These are phyloP conservation scores for Eimeria necatrix DNA, from an alignment of 169 alveolate genomes.

Conservation along the genomic window DNA sequence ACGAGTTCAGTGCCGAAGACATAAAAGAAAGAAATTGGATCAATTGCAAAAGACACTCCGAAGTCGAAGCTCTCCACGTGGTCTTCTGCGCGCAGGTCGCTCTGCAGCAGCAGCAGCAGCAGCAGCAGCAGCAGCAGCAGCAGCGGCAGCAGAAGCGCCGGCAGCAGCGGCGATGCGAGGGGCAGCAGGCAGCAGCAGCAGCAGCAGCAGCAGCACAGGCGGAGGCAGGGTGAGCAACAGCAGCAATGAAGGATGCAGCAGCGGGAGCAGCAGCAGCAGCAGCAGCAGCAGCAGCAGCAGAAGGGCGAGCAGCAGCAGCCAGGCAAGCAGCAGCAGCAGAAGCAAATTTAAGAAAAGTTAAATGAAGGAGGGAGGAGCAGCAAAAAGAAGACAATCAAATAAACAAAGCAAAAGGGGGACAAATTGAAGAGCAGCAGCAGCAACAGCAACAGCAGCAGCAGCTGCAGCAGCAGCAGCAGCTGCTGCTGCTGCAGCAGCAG, in stretches of 20 bases:
- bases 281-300: no score
- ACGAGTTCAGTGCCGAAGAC: constrained; percentile 76
- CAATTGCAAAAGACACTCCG: constrained; percentile 36
- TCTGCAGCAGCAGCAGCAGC: constrained; percentile 3
- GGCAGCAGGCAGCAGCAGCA: no score
- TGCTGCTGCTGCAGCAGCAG: not conserved
- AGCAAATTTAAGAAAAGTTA: not conserved
- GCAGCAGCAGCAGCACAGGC: no score
- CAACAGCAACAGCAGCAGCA: not conserved
- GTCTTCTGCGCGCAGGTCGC: not conserved
- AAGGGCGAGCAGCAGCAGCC: no score
- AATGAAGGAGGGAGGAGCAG: not conserved
- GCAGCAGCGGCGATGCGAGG: no score
- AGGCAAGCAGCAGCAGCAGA: not conserved
- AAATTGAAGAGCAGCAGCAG: not conserved
- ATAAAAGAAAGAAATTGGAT: constrained; percentile 71
- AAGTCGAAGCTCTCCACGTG: not conserved
- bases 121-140: not conserved
- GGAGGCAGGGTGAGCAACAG: no score
- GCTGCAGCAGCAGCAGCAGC: not conserved
- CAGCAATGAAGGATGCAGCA: no score
- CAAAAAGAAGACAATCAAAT: not conserved
- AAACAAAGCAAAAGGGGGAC: not conserved
- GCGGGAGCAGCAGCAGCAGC: no score
- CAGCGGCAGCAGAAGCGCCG: not conserved